phyloP scores from a whole-genome alignment of 129 eudicot genomes.

The Flaveria bidentis region DNA sequence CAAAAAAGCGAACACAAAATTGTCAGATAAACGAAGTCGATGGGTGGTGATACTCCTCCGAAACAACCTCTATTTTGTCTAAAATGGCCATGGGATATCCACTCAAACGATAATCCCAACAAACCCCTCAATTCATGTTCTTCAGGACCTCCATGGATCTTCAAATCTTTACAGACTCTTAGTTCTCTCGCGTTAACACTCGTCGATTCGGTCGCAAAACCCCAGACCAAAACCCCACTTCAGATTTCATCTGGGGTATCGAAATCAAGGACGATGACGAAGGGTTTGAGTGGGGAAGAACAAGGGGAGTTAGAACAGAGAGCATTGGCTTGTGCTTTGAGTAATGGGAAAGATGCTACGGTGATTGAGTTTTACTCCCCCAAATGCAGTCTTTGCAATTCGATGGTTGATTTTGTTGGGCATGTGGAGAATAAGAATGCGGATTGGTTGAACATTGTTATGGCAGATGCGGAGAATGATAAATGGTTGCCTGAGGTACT shows the following conservation, averaged over 20 bases:
- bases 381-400: constrained; percentile 76
- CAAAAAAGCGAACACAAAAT: no score
- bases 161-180: constrained; percentile 62
- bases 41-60: constrained; percentile 23
- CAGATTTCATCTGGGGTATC: neutral
- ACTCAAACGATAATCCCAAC: constrained; percentile 27
- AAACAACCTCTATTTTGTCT: constrained; percentile 65
- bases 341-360: constrained; percentile 74
- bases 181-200: constrained; percentile 43
- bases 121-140: constrained; percentile 44
- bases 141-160: constrained; percentile 74
- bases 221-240: constrained; percentile 20
- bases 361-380: constrained; percentile 88
- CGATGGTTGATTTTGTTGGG: constrained; percentile 62
- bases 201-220: constrained; percentile 41
- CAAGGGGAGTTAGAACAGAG: constrained; percentile 89
- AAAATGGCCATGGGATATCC: constrained; percentile 85
- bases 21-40: neutral
- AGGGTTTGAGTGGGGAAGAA: constrained; percentile 51
- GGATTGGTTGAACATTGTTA: constrained; percentile 85
- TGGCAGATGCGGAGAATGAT: constrained; percentile 96
- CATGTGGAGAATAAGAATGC: constrained; percentile 76
- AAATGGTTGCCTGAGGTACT: constrained; percentile 95
- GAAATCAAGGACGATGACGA: constrained; percentile 14
- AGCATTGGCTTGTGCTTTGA: constrained; percentile 78